Base-by-base conservation (phyloP, 768 basidiomycete genomes). In the Rhizopogon sp. region DNA sequence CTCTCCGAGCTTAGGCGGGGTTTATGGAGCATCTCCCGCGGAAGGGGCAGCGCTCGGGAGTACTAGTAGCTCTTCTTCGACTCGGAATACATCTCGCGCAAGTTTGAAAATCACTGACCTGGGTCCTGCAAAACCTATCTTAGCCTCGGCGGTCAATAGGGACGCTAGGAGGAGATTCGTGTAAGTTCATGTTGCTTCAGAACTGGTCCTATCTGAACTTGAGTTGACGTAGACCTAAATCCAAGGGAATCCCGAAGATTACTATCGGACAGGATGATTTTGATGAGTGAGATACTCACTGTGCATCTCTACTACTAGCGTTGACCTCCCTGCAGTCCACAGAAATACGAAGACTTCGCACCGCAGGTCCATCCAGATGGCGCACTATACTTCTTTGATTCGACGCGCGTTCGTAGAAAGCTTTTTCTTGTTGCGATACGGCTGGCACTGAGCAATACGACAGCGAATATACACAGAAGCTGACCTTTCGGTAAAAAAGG, bases 291-390 rank as follows among this genome's bases (percentile, higher is more conserved):
- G 10, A 20, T 52, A 17, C n/a, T 20, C 17, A 13, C 9, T 42
- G 17, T 2, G n/a, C 3, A 6, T 49, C 28, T 31, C 16, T 39
- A 46, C n/a, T 29, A n/a, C n/a, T n/a, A 10, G 35, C 11, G 35
- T 37, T 37, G 11, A 46, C n/a, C 43, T 33, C 20, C 20, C 53
- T 29, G 43, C 8, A 54, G 50, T 9, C 7, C 45, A 40, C 35
- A 31, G 43, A 14, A 16, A 28, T 28, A 44, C 43, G 43, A 14
- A 16, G 43, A 44, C 1, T 84, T 82, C 82, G 63, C 52, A 5
- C 58, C 71, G 2, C 67, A 68, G 25, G 62, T 69, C 6, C 82
- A 83, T 62, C 80, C 82, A 0, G 82, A 84, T 66, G 83, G 83
- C 6, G 74, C 73, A 7, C 69, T 76, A 29, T 84, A 83, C 60